phyloP scores from a whole-genome alignment of 176 grass and related monocot species.

The Zoysia japonica region DNA sequence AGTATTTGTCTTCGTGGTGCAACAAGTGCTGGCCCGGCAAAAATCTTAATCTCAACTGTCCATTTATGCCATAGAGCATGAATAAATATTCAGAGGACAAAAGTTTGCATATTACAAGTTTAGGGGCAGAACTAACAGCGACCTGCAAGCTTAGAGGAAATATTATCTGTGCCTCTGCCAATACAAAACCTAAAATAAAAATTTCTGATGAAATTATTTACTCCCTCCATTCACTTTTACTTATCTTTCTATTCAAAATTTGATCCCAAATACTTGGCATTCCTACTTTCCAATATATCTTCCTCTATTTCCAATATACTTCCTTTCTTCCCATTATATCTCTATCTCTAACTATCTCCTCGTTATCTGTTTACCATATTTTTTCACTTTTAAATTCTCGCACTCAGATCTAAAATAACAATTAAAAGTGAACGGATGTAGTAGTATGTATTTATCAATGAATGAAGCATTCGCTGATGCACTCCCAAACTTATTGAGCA shows the following conservation, averaged over 20 bases:
- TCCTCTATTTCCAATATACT: no score
- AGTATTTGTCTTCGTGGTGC: not conserved
- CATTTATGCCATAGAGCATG: conserved; percentile 9
- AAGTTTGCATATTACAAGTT: conserved; percentile 25
- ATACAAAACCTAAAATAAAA: conserved; percentile 11
- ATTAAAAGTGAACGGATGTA: no score
- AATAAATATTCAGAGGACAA: not conserved
- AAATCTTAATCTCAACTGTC: conserved; percentile 43
- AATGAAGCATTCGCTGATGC: not conserved
- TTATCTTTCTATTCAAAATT: no score
- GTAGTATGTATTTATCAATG: not conserved
- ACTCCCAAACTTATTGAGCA: conserved; percentile 19
- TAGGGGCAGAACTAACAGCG: not conserved
- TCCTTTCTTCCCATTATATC: no score
- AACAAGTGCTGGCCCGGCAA: conserved; percentile 26
- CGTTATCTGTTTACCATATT: no score
- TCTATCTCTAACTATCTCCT: no score
- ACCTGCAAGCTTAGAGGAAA: not conserved
- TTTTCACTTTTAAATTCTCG: no score
- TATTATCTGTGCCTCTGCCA: not conserved
- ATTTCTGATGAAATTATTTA: not conserved
- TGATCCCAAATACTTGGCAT: no score
- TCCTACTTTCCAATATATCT: no score
- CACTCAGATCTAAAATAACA: no score
- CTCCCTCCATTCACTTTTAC: no score